Evolutionary conservation across 1,284 basidiomycete genomes (phyloP), one percentile per base, ranked within the genome.

Genomic region (Leucocoprinus gongylophorus): DNA sequence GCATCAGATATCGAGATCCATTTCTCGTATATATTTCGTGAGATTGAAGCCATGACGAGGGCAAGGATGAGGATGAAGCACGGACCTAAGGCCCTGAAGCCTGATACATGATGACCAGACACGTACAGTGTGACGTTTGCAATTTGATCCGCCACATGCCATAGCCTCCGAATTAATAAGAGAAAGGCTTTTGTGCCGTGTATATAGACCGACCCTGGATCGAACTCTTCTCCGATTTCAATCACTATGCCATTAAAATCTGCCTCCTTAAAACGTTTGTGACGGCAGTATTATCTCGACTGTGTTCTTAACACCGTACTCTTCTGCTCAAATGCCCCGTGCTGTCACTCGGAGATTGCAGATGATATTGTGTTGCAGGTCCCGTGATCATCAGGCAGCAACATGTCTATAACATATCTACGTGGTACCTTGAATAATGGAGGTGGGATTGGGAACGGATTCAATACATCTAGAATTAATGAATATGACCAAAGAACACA

Each of bases 1-100:
- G 74, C 64, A 64, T 88, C 79, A 32, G 69, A 56, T 43, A 85
- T 71, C 45, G 64, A 60, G 50, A 71, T 68, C 88, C 87, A 90
- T 59, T 68, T 73, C 53, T 71, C 62, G 64, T 72, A 73, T 35
- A 70, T 67, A 55, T 73, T 67, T 42, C 67, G 62, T 48, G 65
- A 54, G 12, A 33, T 48, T 47, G 43, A 30, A 26, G 46, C 39
- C 54, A 55, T 51, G 29, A 44, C 44, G 46, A 40, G 29, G 20
- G 23, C 6, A 26, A 26, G 23, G 23, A 26, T 26, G 23, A 26
- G 46, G 54, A 35, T 52, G 45, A 39, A 21, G 44, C 21, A 13
- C 26, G 41, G 26, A 18, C 26, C n/a, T 26, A 26, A 26, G 23
- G 35, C 9, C 33, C n/a, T n/a, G n/a, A n/a, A n/a, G n/a, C n/a